phyloP scores from a whole-genome alignment of 208 protist genomes.

The Acanthamoeba triangularis region DNA sequence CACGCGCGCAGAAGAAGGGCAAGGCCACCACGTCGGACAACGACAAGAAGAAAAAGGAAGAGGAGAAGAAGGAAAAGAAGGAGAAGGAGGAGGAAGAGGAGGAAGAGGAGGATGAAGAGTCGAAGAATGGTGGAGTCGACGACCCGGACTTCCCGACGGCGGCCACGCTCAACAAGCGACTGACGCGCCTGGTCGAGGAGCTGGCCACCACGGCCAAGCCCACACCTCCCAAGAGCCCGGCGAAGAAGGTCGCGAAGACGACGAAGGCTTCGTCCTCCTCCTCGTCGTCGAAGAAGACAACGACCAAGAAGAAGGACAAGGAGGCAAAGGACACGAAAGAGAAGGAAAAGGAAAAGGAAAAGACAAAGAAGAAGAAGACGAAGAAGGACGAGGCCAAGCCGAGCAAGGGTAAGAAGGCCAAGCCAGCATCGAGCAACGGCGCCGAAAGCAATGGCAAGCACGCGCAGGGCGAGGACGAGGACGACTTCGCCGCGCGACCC shows the following conservation, averaged over 20 bases:
- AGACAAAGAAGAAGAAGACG: not conserved
- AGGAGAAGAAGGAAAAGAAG: not conserved
- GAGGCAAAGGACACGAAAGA: not conserved
- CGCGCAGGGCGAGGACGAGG: not conserved
- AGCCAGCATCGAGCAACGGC: too few relatives aligned
- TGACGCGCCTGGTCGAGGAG: slow-evolving; percentile 16
- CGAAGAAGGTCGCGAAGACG: not conserved
- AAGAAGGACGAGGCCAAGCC: not conserved
- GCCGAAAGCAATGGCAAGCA: not conserved
- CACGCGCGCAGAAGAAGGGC: not conserved
- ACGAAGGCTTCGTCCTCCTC: not conserved
- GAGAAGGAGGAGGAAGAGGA: not conserved
- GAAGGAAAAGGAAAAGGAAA: not conserved
- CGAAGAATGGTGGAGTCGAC: not conserved
- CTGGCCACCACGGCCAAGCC: not conserved
- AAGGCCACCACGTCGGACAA: not conserved
- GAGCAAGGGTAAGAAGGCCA: not conserved
- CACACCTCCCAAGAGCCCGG: not conserved
- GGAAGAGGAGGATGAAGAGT: not conserved
- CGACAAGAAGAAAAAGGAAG: not conserved
- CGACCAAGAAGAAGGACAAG: not conserved
- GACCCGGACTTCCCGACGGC: slow-evolving; percentile 14
- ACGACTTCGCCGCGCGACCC: not conserved
- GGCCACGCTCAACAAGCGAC: slow-evolving; percentile 20
- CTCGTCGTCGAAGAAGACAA: not conserved